Evolutionary conservation across 2,329 filamentous ascomycete genomes (phyloP), one percentile per base, ranked within the genome.

Genomic region (Mariannaea sp.): DNA sequence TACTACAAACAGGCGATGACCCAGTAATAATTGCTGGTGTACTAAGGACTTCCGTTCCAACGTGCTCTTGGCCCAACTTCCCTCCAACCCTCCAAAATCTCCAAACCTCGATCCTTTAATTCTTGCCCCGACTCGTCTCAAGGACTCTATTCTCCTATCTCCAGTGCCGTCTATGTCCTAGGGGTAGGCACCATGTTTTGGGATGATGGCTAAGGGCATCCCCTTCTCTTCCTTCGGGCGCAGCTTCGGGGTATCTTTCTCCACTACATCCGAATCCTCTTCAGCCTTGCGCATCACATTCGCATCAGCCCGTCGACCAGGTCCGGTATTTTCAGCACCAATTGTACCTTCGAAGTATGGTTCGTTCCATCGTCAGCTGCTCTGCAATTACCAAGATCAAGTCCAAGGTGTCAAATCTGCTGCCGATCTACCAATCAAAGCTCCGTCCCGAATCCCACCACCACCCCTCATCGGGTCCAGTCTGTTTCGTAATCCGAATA

Each of bases 161-260:
- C 49, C 47, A 49, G 56, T 58, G 59, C 48, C 57, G 27, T 55
- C 45, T 56, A 60, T 61, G 55, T 63, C 58, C 49, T 63, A 22
- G 53, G 53, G 56, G 41, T 57, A 61, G 66, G 54, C 68, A 68
- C 67, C 71, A 76, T 77, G 74, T 71, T 62, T 65, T 63, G 66
- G 64, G 59, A 71, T 68, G 60, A 77, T 77, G 74, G 72, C 73
- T 69, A 75, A 70, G 68, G 68, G 64, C 62, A 65, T 70, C 55
- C 67, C 69, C 55, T 68, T 68, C 57, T 69, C 70, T 70, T 65
- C 70, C 59, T 56, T 70, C 51, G 68, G 70, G 63, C 70, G 70
- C 65, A 69, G 66, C 60, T 62, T 71, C 51, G 65, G 69, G 55
- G 65, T 67, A 48, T 53, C 57, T 49, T 57, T 49, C 63, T 61